phyloP scores from a whole-genome alignment of 2,329 filamentous ascomycete genomes.

The Colletotrichum orchidophilum region DNA sequence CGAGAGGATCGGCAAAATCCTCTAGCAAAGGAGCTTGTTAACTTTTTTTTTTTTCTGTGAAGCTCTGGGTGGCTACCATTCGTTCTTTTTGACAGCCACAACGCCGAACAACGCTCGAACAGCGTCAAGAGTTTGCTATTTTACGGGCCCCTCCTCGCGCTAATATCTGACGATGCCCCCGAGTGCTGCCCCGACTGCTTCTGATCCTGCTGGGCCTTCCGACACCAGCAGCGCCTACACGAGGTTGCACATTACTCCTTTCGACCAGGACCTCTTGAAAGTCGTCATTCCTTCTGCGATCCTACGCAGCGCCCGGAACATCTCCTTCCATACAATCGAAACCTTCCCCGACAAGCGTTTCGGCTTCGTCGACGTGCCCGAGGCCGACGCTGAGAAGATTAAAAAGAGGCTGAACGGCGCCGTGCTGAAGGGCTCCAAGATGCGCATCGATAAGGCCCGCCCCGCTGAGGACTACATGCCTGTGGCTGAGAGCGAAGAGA shows the following conservation, averaged over 20 bases:
- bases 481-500: conserved; percentile 44
- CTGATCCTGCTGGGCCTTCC: conserved; percentile 13
- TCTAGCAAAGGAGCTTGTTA: neutral
- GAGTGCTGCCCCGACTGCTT: neutral
- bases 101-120: conserved; percentile 14
- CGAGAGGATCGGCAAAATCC: conserved; percentile 29
- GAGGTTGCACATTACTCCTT: conserved; percentile 88
- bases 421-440: conserved; percentile 84
- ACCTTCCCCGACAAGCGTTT: conserved; percentile 92
- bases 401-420: conserved; percentile 91
- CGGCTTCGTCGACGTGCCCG: conserved; percentile 88
- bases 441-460: conserved; percentile 84
- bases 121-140: neutral
- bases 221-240: conserved; percentile 45
- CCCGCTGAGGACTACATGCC: conserved; percentile 63
- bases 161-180: conserved; percentile 27
- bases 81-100: conserved; percentile 19
- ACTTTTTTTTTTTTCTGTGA: neutral
- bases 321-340: conserved; percentile 88
- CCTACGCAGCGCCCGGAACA: conserved; percentile 73
- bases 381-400: conserved; percentile 85
- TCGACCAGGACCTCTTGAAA: conserved; percentile 78
- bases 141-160: neutral
- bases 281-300: conserved; percentile 76
- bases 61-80: conserved; percentile 5